phyloP scores from a whole-genome alignment of 495 filamentous ascomycete species.

The Jackrogersella multiformis region DNA sequence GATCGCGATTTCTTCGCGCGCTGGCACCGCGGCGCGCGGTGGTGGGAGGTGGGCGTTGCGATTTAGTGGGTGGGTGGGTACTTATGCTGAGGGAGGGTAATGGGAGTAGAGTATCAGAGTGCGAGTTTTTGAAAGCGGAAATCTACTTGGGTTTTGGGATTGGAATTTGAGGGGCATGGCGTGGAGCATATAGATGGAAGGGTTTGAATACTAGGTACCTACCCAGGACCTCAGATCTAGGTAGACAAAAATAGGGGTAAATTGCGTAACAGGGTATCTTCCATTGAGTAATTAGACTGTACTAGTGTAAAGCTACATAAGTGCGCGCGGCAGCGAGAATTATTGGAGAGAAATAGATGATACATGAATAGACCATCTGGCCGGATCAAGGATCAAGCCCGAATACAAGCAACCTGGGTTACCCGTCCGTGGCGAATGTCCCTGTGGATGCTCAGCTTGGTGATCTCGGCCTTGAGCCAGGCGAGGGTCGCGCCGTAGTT shows the following conservation, averaged over 20 bases:
- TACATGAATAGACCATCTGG: not conserved
- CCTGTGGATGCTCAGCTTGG: slow-evolving; percentile 40
- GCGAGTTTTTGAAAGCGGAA: slow-evolving; percentile 15
- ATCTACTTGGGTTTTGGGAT: not conserved
- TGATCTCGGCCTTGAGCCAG: slow-evolving; percentile 67
- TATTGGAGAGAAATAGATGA: not conserved
- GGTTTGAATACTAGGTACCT: not conserved
- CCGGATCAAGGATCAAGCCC: too few relatives aligned
- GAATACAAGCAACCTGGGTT: slow-evolving; percentile 6
- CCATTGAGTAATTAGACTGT: too few relatives aligned
- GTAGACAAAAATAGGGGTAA: not conserved
- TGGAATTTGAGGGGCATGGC: not conserved
- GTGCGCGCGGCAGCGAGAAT: too few relatives aligned
- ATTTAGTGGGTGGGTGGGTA: too few relatives aligned
- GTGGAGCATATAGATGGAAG: slow-evolving; percentile 1
- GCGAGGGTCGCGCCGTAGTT: slow-evolving; percentile 65
- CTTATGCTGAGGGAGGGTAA: too few relatives aligned
- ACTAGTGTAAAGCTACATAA: not conserved
- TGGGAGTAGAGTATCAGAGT: too few relatives aligned
- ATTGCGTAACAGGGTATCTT: slow-evolving; percentile 18
- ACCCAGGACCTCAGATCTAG: too few relatives aligned
- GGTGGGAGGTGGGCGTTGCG: slow-evolving; percentile 71
- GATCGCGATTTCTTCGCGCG: slow-evolving; percentile 56
- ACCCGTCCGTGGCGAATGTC: slow-evolving; percentile 42
- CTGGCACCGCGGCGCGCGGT: slow-evolving; percentile 60